Percentiles rank a stretch among this genome's conserved stretches.
Evolutionary conservation across 2,329 filamentous ascomycete genomes (phyloP).

Genomic region (Sporothrix protearum): DNA sequence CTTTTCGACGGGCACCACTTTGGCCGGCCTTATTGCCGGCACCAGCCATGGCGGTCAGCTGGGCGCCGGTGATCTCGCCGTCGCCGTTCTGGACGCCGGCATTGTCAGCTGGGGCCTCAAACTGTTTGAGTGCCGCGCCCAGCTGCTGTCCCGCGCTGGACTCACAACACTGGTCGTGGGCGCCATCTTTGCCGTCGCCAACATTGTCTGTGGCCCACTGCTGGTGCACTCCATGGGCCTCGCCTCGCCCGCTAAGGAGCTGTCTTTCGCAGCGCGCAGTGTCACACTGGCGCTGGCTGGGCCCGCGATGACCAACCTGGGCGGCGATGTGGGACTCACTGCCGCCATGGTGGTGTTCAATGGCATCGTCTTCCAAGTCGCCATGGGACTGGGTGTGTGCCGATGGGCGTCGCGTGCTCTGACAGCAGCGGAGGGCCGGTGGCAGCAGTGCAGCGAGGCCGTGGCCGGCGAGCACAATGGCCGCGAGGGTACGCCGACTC

Average conservation of each 20-base stretch:
- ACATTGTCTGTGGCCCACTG: slow-evolving; percentile 43
- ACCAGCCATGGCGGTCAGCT: slow-evolving; percentile 19
- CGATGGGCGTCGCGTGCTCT: slow-evolving; percentile 24
- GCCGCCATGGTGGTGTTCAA: slow-evolving; percentile 52
- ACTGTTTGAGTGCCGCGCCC: slow-evolving; percentile 48
- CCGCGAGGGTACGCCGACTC: neutral
- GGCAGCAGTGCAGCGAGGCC: neutral
- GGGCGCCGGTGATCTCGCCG: slow-evolving; percentile 49
- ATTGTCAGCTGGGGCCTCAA: slow-evolving; percentile 54
- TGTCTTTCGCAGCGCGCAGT: slow-evolving; percentile 50
- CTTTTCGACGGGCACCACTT: slow-evolving; percentile 33
- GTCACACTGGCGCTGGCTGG: slow-evolving; percentile 50
- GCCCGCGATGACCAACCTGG: slow-evolving; percentile 45
- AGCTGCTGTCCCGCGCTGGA: slow-evolving; percentile 45
- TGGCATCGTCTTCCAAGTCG: slow-evolving; percentile 43
- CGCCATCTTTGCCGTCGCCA: slow-evolving; percentile 39
- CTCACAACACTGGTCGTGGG: slow-evolving; percentile 40
- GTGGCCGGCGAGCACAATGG: neutral
- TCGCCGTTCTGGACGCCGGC: slow-evolving; percentile 49
- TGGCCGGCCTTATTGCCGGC: slow-evolving; percentile 33
- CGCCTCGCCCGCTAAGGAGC: slow-evolving; percentile 32
- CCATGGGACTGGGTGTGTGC: slow-evolving; percentile 34
- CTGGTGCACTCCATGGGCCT: slow-evolving; percentile 41
- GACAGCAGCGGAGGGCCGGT: neutral
- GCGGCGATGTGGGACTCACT: slow-evolving; percentile 47